A percentile compares a stretch with the other conserved stretches of the same genome.
phyloP scores from a whole-genome alignment of 495 filamentous ascomycete genomes.

The Hyaloscypha hepaticicola region DNA sequence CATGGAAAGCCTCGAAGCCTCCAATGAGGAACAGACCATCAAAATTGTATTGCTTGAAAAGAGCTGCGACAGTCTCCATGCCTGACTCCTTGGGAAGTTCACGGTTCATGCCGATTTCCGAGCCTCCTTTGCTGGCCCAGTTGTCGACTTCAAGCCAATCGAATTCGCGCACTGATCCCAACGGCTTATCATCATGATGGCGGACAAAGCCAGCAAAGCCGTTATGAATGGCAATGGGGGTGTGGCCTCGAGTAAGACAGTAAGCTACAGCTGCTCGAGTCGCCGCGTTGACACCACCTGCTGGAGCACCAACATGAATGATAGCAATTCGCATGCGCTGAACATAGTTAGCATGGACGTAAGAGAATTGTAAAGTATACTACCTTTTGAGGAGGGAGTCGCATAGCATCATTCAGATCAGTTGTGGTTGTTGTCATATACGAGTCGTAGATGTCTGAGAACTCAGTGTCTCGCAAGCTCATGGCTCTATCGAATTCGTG shows the following conservation, averaged over 20 bases:
- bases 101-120: constrained; percentile 97
- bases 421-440: constrained; percentile 83
- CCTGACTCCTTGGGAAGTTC: constrained; percentile 82
- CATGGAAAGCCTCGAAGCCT: constrained; percentile 96
- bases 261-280: constrained; percentile 95
- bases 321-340: constrained; percentile 91
- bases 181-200: constrained; percentile 79
- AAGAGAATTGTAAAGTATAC: constrained; percentile 21
- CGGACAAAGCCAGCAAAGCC: constrained; percentile 94
- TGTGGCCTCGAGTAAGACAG: constrained; percentile 90
- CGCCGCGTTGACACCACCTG: constrained; percentile 98
- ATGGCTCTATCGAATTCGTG: constrained; percentile 86
- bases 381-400: constrained; percentile 73
- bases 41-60: constrained; percentile 83
- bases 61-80: constrained; percentile 76
- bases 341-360: constrained; percentile 6
- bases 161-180: constrained; percentile 80
- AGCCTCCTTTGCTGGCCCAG: constrained; percentile 96
- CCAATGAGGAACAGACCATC: constrained; percentile 91
- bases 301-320: constrained; percentile 95
- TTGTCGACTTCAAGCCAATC: constrained; percentile 90
- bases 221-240: constrained; percentile 89
- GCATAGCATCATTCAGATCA: constrained; percentile 40
- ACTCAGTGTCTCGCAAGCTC: constrained; percentile 85
- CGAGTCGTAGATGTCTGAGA: constrained; percentile 85